These are phyloP conservation scores for Maudiozyma serrabonitensis DNA, from an alignment of 805 yeast genomes.

Conservation along the genomic window DNA sequence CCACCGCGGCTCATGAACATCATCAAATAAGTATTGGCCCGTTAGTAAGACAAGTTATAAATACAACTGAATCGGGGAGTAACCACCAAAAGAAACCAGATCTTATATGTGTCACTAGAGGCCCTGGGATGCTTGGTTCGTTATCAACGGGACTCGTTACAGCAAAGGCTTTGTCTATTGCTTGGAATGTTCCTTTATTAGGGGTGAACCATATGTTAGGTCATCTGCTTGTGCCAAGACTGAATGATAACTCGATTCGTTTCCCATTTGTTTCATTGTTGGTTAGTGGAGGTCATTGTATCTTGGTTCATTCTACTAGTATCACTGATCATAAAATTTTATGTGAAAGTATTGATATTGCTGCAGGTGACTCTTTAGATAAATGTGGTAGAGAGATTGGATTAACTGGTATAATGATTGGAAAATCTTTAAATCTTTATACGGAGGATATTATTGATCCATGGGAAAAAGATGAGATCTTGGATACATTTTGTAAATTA, in stretches of 20 bases:
- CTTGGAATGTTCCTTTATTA: slow-evolving; percentile 65
- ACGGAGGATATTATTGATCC: slow-evolving; percentile 37
- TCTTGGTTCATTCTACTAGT: slow-evolving; percentile 60
- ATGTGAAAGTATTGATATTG: slow-evolving; percentile 73
- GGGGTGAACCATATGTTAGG: slow-evolving; percentile 98
- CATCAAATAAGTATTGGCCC: slow-evolving; percentile 54
- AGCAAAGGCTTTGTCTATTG: slow-evolving; percentile 77
- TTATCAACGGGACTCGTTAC: slow-evolving; percentile 71
- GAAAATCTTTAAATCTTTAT: slow-evolving; percentile 59
- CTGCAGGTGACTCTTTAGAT: slow-evolving; percentile 89
- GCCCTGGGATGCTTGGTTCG: slow-evolving; percentile 95
- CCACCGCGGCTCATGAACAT: slow-evolving; percentile 72
- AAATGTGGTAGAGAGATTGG: slow-evolving; percentile 87
- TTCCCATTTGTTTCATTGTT: slow-evolving; percentile 70
- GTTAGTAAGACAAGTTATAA: slow-evolving; percentile 36
- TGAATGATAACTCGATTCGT: slow-evolving; percentile 33
- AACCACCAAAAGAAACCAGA: slow-evolving; percentile 38
- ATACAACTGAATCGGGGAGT: not conserved
- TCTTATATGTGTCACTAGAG: slow-evolving; percentile 80
- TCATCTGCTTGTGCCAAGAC: slow-evolving; percentile 63
- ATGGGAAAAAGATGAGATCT: not conserved
- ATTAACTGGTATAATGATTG: slow-evolving; percentile 72
- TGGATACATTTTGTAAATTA: slow-evolving; percentile 15
- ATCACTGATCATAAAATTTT: slow-evolving; percentile 61
- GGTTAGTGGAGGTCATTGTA: slow-evolving; percentile 92